phyloP scores from a whole-genome alignment of 2,329 filamentous ascomycete species.

The Diaporthe ampelina region DNA sequence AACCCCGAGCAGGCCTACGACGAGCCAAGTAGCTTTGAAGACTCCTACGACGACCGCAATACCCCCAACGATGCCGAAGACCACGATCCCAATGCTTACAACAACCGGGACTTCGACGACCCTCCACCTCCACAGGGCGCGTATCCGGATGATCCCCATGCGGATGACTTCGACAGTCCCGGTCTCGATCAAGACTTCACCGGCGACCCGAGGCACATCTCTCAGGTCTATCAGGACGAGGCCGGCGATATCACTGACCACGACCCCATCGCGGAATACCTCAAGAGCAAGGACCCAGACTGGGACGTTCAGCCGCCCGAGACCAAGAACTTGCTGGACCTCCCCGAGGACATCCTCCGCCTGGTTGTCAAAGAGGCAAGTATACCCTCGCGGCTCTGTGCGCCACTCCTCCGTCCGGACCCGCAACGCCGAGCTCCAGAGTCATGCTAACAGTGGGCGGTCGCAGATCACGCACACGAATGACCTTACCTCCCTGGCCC shows the following conservation, averaged over 20 bases:
- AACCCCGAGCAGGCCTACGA: conserved; percentile 32
- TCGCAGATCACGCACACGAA: conserved; percentile 82
- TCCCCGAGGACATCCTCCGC: conserved; percentile 83
- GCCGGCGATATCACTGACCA: conserved; percentile 35
- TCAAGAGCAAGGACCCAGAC: conserved; percentile 75
- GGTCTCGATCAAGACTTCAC: conserved; percentile 10
- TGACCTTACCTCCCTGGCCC: conserved; percentile 82
- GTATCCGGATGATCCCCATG: conserved; percentile 30
- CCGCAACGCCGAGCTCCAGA: conserved; percentile 19
- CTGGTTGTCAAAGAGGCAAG: conserved; percentile 83
- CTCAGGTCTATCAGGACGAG: conserved; percentile 40
- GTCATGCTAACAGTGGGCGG: conserved; percentile 15
- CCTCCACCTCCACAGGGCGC: conserved; percentile 26
- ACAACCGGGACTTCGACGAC: conserved; percentile 31
- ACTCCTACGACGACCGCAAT: conserved; percentile 30
- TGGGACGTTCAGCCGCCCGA: conserved; percentile 70
- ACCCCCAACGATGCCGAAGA: conserved; percentile 32
- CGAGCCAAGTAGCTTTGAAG: conserved; percentile 28
- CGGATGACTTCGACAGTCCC: conserved; percentile 25
- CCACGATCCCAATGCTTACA: conserved; percentile 26
- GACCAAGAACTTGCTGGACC: conserved; percentile 77
- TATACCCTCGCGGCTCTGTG: conserved; percentile 28
- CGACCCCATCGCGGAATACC: conserved; percentile 52
- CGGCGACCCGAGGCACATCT: conserved; percentile 38
- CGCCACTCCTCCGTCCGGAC: background rate